A percentile compares a stretch with the other conserved stretches of the same genome.
phyloP scores from a whole-genome alignment of 2,329 filamentous ascomycete species.

The Diatrype stigma region DNA sequence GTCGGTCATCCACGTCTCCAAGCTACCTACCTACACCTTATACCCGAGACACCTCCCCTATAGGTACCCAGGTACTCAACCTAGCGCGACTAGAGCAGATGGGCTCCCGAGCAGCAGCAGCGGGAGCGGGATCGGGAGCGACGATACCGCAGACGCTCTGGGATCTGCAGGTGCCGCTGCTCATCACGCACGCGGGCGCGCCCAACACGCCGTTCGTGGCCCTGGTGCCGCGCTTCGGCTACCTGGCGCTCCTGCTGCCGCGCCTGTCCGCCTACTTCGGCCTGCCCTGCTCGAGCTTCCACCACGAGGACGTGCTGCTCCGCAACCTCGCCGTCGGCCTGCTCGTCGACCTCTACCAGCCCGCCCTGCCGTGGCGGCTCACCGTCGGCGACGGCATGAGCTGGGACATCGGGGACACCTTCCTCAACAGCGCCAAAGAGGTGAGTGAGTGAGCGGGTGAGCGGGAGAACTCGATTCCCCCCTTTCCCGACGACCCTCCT shows the following conservation, averaged over 20 bases:
- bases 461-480: no score
- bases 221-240: conserved; percentile 54
- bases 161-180: conserved; percentile 49
- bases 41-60: no score
- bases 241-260: conserved; percentile 54
- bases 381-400: conserved; percentile 50
- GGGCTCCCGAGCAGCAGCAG: not conserved
- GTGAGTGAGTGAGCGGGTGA: conserved; percentile 28
- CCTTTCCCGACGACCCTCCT: not conserved
- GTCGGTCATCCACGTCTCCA: no score
- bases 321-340: conserved; percentile 29
- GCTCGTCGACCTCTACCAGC: conserved; percentile 54
- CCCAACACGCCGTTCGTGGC: conserved; percentile 48
- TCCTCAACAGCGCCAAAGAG: conserved; percentile 62
- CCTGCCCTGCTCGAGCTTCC: conserved; percentile 53
- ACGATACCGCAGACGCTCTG: conserved; percentile 47
- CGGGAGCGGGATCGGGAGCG: not conserved
- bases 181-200: conserved; percentile 47
- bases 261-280: conserved; percentile 51
- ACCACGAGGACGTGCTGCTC: conserved; percentile 38
- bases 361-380: conserved; percentile 50
- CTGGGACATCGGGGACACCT: conserved; percentile 60
- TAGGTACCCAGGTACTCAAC: no score
- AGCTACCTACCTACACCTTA: no score
- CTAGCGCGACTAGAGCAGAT: not conserved